phyloP scores from a whole-genome alignment of 176 grass and related monocot species.

The Cenchrus purpureus region DNA sequence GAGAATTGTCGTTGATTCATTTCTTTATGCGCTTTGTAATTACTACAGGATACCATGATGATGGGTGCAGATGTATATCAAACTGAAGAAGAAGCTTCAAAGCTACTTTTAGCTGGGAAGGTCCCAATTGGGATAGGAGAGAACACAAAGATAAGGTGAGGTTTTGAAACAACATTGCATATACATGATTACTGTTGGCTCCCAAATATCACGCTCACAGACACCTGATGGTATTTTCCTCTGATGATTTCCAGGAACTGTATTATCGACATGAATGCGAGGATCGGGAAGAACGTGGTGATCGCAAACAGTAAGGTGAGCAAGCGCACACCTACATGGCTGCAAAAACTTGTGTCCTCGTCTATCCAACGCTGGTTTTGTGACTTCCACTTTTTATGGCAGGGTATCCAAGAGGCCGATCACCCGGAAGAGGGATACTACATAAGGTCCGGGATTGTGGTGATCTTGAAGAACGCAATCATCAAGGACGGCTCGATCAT shows the following conservation, averaged over 20 bases:
- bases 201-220: neutral
- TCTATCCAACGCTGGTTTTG: neutral
- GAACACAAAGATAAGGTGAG: slow-evolving; percentile 78
- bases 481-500: slow-evolving; percentile 68
- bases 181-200: neutral
- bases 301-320: slow-evolving; percentile 65
- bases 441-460: slow-evolving; percentile 63
- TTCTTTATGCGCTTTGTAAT: slow-evolving; percentile 4
- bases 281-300: slow-evolving; percentile 61
- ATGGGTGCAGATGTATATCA: slow-evolving; percentile 76
- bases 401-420: slow-evolving; percentile 80
- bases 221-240: slow-evolving; percentile 4
- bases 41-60: slow-evolving; percentile 72
- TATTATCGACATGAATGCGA: slow-evolving; percentile 86
- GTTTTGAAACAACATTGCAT: neutral
- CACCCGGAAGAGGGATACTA: slow-evolving; percentile 64
- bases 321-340: neutral
- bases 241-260: slow-evolving; percentile 59
- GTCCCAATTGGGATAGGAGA: slow-evolving; percentile 72
- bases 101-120: slow-evolving; percentile 48
- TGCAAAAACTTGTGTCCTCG: neutral
- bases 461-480: slow-evolving; percentile 66
- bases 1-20: neutral
- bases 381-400: slow-evolving; percentile 15
- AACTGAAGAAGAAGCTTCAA: slow-evolving; percentile 62